These are phyloP conservation scores for Leptodontidium sp. DNA, from an alignment of 2,329 filamentous ascomycete species.

Conservation along the genomic window DNA sequence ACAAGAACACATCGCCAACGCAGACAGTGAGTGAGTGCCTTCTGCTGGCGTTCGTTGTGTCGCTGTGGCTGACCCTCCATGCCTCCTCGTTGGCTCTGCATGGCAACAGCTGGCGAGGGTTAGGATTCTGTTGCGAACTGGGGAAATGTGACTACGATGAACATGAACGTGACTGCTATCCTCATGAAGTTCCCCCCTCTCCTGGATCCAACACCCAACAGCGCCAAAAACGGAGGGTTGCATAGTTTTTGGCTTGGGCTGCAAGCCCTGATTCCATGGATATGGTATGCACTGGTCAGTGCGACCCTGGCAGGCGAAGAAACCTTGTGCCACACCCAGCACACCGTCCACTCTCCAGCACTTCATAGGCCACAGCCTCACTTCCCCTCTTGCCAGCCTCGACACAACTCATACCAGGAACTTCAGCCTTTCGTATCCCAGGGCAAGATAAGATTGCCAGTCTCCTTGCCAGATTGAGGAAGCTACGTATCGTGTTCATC, in stretches of 20 bases:
- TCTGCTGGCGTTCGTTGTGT: slow-evolving; percentile 1
- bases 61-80: not conserved
- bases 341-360: not conserved
- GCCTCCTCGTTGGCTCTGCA: not conserved
- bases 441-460: slow-evolving; percentile 1
- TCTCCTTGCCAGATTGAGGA: not conserved
- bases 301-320: slow-evolving; percentile 20
- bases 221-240: slow-evolving; percentile 6
- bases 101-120: slow-evolving; percentile 7
- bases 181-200: not conserved
- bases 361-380: slow-evolving; percentile 15
- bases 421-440: slow-evolving; percentile 14
- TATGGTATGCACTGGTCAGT: slow-evolving; percentile 25
- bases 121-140: not conserved
- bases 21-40: too few relatives aligned
- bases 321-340: slow-evolving; percentile 9
- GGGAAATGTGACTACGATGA: not conserved
- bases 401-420: not conserved
- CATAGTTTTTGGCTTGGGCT: slow-evolving; percentile 5
- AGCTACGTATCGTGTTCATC: not conserved
- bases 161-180: not conserved
- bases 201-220: not conserved
- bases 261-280: slow-evolving; percentile 23
- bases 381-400: slow-evolving; percentile 13
- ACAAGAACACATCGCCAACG: not conserved